Evolutionary conservation across 106 monocot genomes (phyloP).

Genomic region (Dioscorea dumetorum): DNA sequence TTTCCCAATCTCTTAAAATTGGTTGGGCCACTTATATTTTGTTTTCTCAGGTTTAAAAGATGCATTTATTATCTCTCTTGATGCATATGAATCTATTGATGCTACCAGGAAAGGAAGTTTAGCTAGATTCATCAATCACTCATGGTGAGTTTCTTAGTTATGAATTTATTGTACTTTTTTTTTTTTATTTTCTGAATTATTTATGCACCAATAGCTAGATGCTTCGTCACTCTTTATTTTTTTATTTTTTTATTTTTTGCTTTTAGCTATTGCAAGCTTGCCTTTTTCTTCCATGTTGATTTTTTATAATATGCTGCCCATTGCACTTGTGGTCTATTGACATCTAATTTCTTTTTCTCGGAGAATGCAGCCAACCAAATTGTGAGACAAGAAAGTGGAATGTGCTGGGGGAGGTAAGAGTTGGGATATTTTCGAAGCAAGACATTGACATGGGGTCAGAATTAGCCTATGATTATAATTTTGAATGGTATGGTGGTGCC

Average conservation of each 20-base stretch:
- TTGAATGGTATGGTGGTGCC: slow-evolving; percentile 95
- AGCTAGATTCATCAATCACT: slow-evolving; percentile 95
- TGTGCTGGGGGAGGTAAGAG: slow-evolving; percentile 81
- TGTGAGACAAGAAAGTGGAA: slow-evolving; percentile 99
- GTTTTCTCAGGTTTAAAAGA: slow-evolving; percentile 64
- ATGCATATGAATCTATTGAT: slow-evolving; percentile 83
- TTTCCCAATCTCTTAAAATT: neutral
- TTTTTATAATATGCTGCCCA: neutral
- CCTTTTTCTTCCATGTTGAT: too few relatives aligned
- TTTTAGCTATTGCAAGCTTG: too few relatives aligned
- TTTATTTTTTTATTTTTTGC: too few relatives aligned
- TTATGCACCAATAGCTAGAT: neutral
- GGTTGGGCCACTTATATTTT: neutral
- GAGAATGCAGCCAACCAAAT: slow-evolving; percentile 79
- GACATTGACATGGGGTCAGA: slow-evolving; percentile 82
- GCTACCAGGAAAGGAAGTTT: slow-evolving; percentile 88
- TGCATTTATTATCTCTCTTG: slow-evolving; percentile 84
- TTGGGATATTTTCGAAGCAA: slow-evolving; percentile 96
- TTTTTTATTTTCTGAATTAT: too few relatives aligned
- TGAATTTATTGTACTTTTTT: neutral
- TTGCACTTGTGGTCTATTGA: neutral
- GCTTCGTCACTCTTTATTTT: neutral
- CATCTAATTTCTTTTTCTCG: slow-evolving; percentile 34
- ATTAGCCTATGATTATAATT: slow-evolving; percentile 89
- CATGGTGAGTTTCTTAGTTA: slow-evolving; percentile 51